phyloP scores from a whole-genome alignment of 345 rosid genomes.

The Boechera stricta region DNA sequence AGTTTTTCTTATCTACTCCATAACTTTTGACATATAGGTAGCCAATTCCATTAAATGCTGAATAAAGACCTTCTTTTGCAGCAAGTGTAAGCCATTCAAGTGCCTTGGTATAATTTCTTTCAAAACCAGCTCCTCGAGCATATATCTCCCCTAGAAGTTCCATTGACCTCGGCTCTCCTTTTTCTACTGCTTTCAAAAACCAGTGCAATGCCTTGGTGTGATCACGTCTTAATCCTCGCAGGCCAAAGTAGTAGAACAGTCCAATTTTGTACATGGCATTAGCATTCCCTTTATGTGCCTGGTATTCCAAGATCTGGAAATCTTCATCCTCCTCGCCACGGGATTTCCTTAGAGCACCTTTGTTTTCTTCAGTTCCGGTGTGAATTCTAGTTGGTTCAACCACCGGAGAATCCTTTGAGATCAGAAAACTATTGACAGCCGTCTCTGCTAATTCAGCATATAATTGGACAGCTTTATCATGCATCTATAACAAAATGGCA shows the following conservation, averaged over 20 bases:
- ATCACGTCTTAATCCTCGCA: conserved; percentile 95
- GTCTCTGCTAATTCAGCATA: conserved; percentile 93
- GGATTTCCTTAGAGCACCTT: conserved; percentile 84
- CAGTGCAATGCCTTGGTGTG: conserved; percentile 84
- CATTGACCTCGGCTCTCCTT: conserved; percentile 94
- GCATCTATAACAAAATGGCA: conserved; percentile 62
- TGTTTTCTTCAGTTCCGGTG: conserved; percentile 94
- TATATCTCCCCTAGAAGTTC: conserved; percentile 97
- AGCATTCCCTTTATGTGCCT: conserved; percentile 96
- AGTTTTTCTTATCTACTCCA: conserved; percentile 95
- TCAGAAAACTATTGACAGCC: conserved; percentile 88
- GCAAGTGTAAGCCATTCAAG: conserved; percentile 95
- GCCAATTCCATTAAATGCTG: conserved; percentile 96
- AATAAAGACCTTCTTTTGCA: conserved; percentile 72
- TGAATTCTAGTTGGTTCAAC: conserved; percentile 92
- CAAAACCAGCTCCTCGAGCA: conserved; percentile 98
- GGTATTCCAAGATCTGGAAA: conserved; percentile 94
- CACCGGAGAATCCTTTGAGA: conserved; percentile 89
- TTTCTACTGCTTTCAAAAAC: conserved; percentile 89
- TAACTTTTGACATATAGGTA: conserved; percentile 95
- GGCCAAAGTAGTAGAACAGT: conserved; percentile 86
- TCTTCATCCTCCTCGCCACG: conserved; percentile 99
- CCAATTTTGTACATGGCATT: conserved; percentile 91
- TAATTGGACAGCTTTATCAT: conserved; percentile 75
- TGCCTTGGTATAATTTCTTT: conserved; percentile 93